A percentile compares a stretch with the other conserved stretches of the same genome.
Evolutionary conservation across 331 rosid species (phyloP).

Genomic region (Malus hybrid): DNA sequence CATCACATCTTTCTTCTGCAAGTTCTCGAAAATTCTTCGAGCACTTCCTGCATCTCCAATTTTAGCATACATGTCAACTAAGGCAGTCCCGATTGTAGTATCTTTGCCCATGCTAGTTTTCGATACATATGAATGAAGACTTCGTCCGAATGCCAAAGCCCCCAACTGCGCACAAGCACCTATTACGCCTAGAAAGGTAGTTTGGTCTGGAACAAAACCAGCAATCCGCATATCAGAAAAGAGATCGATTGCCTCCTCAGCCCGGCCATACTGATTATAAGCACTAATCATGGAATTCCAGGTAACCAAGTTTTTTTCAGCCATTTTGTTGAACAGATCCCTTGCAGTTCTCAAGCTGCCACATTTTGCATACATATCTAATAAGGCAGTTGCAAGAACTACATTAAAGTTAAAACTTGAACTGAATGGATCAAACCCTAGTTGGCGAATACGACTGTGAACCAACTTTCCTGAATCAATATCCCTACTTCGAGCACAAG

Average conservation of each 20-base stretch:
- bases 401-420: constrained; percentile 21
- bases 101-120: constrained; percentile 33
- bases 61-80: constrained; percentile 62
- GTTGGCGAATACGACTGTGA: constrained; percentile 31
- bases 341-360: constrained; percentile 56
- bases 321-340: constrained; percentile 59
- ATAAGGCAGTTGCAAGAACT: constrained; percentile 59
- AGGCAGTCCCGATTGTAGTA: constrained; percentile 51
- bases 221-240: constrained; percentile 27
- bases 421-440: constrained; percentile 55
- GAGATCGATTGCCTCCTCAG: constrained; percentile 37
- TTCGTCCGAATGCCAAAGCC: constrained; percentile 47
- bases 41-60: constrained; percentile 51
- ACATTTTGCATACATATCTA: constrained; percentile 75
- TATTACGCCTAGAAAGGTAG: constrained; percentile 43
- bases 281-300: constrained; percentile 71
- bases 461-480: constrained; percentile 45
- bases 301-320: constrained; percentile 44
- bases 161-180: constrained; percentile 48
- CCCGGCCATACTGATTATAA: constrained; percentile 44
- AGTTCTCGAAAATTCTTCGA: constrained; percentile 28
- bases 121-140: constrained; percentile 40
- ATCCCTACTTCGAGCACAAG: constrained; percentile 60
- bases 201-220: constrained; percentile 44
- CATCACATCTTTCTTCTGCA: constrained; percentile 56